Conservation (phyloP, 768 basidiomycete genomes). For the Leccinum longicurvipes region DNA sequence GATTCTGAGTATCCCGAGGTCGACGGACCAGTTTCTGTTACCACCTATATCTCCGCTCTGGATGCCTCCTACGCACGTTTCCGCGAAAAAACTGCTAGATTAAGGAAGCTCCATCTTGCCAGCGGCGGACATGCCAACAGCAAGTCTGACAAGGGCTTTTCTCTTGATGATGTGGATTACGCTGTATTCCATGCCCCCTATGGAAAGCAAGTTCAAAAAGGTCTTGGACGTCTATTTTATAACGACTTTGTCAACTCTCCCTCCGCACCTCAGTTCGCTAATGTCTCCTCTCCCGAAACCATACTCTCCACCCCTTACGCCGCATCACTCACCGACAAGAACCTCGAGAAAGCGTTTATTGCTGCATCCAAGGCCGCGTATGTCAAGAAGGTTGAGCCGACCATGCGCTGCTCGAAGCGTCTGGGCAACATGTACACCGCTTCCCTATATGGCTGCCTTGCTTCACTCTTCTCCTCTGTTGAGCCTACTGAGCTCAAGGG, state of each 20-base stretch:
- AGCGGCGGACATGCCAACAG: conserved; percentile 39
- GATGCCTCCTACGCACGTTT: conserved; percentile 85
- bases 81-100: conserved; percentile 75
- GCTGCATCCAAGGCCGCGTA: conserved; percentile 72
- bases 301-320: conserved; percentile 64
- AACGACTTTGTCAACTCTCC: conserved; percentile 91
- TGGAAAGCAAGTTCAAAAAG: conserved; percentile 98
- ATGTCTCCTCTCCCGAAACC: conserved; percentile 66
- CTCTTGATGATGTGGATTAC: conserved; percentile 84
- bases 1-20: conserved; percentile 95
- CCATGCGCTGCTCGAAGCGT: conserved; percentile 83
- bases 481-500: conserved; percentile 66
- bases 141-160: conserved; percentile 45
- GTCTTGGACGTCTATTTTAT: conserved; percentile 86
- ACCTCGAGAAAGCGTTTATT: conserved; percentile 92
- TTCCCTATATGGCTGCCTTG: conserved; percentile 91
- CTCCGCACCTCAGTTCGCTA: conserved; percentile 60
- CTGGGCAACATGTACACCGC: conserved; percentile 99
- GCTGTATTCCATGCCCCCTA: conserved; percentile 96
- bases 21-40: conserved; percentile 94
- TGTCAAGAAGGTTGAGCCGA: conserved; percentile 70
- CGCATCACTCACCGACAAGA: conserved; percentile 88
- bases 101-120: conserved; percentile 42
- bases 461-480: conserved; percentile 75
- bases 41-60: conserved; percentile 91